Base-by-base conservation (phyloP, 306 rosid genomes). In the Acacia melanoxylon region DNA sequence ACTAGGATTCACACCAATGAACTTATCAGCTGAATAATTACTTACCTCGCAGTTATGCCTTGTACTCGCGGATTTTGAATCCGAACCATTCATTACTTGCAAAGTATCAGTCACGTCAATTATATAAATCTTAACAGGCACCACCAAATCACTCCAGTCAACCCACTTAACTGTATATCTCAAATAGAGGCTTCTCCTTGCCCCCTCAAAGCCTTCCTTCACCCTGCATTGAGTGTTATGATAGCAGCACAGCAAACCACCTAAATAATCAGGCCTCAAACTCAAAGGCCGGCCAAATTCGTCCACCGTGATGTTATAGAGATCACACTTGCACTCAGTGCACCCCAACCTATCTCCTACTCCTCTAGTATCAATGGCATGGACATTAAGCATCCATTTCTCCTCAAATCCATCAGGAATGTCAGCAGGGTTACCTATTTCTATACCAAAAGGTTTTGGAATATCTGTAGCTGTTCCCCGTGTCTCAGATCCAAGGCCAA, bases 351-450 rank as follows among this genome's bases (percentile, higher is more conserved):
- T 83, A 45, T 92, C 92, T 75, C 40, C 93, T 0, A 74, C 90
- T 0, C 92, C 97, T 0, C 97, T 72, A 1, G 97, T 92, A 81
- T 94, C 98, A 20, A 92, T 92, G 1, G 92, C 98, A 45, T 94
- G 98, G 4, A 94, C 81, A 42, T 91, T 92, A 29, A 94, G 63
- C 49, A 90, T 0, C 98, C 98, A 94, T 58, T 83, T 80, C 88
- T 94, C 96, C 80, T 94, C 94, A 76, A 83, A 86, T 10, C 93
- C 98, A 1, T 74, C 75, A 19, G 94, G 97, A 80, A 89, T 69
- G 35, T 87, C 85, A 5, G 72, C 88, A 19, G 85, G 88, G 82
- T 94, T 84, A 11, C 97, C 97, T n/a, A 88, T 56, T 75, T 91
- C 96, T 20, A 91, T 80, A 3, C 98, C 97, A 74, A 77, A 92